Evolutionary conservation across 169 alveolate genomes (phyloP).

Genomic region (Plasmodium knowlesi): DNA sequence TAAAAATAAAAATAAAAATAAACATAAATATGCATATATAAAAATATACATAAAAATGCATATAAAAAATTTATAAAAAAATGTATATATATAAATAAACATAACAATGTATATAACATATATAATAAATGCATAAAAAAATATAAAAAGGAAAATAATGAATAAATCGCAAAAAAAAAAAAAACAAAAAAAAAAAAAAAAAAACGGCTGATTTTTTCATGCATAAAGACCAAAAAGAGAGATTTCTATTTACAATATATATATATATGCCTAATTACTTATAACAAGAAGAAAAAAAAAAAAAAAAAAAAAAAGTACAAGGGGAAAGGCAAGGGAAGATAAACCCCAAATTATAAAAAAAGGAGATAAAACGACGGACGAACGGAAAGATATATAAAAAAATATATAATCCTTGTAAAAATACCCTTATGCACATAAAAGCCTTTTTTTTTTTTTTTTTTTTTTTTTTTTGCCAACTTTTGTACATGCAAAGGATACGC

Average conservation of each 20-base stretch:
- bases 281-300: not conserved
- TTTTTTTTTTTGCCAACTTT: not conserved
- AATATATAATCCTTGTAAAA: not conserved
- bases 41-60: not conserved
- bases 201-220: not conserved
- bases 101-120: not conserved
- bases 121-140: not conserved
- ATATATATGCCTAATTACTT: not conserved
- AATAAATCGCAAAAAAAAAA: not conserved
- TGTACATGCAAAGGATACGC: not conserved
- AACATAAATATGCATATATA: not conserved
- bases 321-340: not conserved
- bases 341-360: not conserved
- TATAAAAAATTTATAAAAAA: too few species aligned
- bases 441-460: not conserved
- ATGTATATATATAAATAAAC: too few species aligned
- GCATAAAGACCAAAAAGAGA: not conserved
- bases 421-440: not conserved
- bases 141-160: not conserved
- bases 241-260: not conserved
- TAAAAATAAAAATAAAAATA: too few species aligned
- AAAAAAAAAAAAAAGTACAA: too few species aligned
- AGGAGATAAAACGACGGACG: not conserved
- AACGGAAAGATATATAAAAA: not conserved
- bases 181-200: too few species aligned